Conservation (phyloP, 352 stramenopile species). For the Pythium angustatum region DNA sequence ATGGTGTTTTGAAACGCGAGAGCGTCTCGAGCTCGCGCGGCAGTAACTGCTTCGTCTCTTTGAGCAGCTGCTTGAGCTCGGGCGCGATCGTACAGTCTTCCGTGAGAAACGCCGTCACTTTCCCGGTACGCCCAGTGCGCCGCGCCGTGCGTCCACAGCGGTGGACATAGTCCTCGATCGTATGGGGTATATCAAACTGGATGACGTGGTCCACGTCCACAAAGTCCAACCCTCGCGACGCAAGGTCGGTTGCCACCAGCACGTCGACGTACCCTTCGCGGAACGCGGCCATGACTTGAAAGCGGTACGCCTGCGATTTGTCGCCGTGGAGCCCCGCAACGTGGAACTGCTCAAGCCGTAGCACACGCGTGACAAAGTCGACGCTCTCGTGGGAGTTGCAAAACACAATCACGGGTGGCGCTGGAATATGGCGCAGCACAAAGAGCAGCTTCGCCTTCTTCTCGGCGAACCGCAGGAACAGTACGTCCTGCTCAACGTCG, state of each 20-base stretch:
- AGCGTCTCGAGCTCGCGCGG: constrained; percentile 49
- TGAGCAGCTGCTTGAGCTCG: constrained; percentile 51
- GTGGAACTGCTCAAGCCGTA: constrained; percentile 94
- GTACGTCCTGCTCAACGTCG: constrained; percentile 91
- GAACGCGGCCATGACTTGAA: constrained; percentile 23
- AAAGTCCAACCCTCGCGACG: constrained; percentile 88
- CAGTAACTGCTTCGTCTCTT: constrained; percentile 45
- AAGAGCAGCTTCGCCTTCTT: constrained; percentile 47
- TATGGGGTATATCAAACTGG: constrained; percentile 89
- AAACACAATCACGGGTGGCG: constrained; percentile 96
- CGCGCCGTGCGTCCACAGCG: constrained; percentile 77
- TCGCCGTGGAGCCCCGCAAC: constrained; percentile 95
- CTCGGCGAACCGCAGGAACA: constrained; percentile 51
- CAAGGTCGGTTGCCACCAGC: constrained; percentile 91
- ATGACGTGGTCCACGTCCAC: constrained; percentile 83
- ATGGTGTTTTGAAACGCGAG: constrained; percentile 37
- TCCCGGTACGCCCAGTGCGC: constrained; percentile 32
- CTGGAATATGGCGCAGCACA: constrained; percentile 68
- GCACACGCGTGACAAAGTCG: constrained; percentile 89
- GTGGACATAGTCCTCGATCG: constrained; percentile 93
- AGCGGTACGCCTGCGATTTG: constrained; percentile 60
- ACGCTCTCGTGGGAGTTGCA: constrained; percentile 95
- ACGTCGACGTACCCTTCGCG: constrained; percentile 42
- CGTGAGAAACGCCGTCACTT: constrained; percentile 58
- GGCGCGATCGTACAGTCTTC: constrained; percentile 51